Evolutionary conservation across 345 rosid species (phyloP), one percentile per base, ranked within the genome.

Genomic region (Hirschfeldia incana): DNA sequence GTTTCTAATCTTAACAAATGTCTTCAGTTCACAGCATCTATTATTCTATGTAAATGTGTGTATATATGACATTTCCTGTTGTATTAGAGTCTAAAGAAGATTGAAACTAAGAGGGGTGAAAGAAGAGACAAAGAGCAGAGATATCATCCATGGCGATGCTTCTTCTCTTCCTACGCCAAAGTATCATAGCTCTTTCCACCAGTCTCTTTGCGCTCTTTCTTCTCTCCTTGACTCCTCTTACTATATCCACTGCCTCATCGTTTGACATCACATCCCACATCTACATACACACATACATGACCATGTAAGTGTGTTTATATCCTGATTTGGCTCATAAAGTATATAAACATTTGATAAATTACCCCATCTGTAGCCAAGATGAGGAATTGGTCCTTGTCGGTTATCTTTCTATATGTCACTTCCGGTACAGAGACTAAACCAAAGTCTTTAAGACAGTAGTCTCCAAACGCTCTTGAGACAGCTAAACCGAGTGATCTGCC

Each of bases 291-390:
- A 77, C 51, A 44, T 27, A 62, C 64, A 55, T 64, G 2, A 37
- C 39, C 11, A 37, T 6, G 26, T n/a, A 53, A 26, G 3, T 57
- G 10, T 7, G 12, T 74, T 16, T 58, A 39, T 59, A 32, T 66
- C 29, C 3, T 72, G 68, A 34, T 65, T 37, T 70, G 58, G 36
- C 33, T 51, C 17, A 62, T 32, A 13, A 34, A 9, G 46, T 33
- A 8, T 42, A 21, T 11, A 32, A 4, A 39, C 30, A 51, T n/a
- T 51, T 51, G 57, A 51, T 51, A 51, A 67, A 30, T 21, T 85
- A 90, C 97, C 85, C 97, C 98, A 73, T 92, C 97, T 3, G 92
- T 85, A 60, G 97, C 97, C 74, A 94, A 75, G 70, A 94, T 89
- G 74, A 89, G 86, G 69, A 94, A 94, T 30, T 87, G 89, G 76